phyloP scores from a whole-genome alignment of 495 filamentous ascomycete species.

The Penicillium bovifimosum region DNA sequence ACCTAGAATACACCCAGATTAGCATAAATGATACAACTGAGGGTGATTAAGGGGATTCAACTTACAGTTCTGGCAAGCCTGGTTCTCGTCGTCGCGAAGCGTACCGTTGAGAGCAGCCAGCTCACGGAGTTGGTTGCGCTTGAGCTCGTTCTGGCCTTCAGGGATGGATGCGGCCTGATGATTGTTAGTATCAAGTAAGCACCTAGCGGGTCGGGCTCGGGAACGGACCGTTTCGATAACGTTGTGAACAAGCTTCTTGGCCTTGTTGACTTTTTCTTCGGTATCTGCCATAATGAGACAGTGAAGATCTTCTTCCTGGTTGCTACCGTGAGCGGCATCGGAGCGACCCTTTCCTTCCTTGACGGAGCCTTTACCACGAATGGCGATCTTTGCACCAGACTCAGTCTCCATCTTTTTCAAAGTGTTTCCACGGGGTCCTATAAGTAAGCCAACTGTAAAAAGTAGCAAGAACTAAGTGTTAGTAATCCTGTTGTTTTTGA shows the following conservation, averaged over 20 bases:
- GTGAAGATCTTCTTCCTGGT: slow-evolving; percentile 98
- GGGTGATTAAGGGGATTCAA: slow-evolving; percentile 3
- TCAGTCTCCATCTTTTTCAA: slow-evolving; percentile 99
- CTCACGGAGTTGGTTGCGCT: slow-evolving; percentile 95
- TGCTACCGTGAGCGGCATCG: slow-evolving; percentile 96
- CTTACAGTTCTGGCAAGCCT: slow-evolving; percentile 97
- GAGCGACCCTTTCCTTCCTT: slow-evolving; percentile 99
- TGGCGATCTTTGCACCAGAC: slow-evolving; percentile 96
- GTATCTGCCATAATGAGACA: slow-evolving; percentile 99
- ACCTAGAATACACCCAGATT: slow-evolving; percentile 35
- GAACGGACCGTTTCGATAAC: slow-evolving; percentile 90
- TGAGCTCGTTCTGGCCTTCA: slow-evolving; percentile 96
- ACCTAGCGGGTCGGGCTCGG: not conserved
- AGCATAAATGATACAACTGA: slow-evolving; percentile 4
- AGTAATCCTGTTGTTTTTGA: slow-evolving; percentile 54
- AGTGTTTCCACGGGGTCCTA: slow-evolving; percentile 98
- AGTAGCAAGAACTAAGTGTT: slow-evolving; percentile 76
- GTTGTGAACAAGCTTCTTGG: slow-evolving; percentile 94
- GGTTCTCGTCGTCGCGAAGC: slow-evolving; percentile 96
- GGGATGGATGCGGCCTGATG: slow-evolving; percentile 90
- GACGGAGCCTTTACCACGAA: slow-evolving; percentile 97
- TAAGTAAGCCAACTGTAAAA: slow-evolving; percentile 99
- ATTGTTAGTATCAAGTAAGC: not conserved
- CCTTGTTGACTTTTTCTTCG: slow-evolving; percentile 97
- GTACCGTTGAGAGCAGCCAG: slow-evolving; percentile 97